These are phyloP conservation scores for Eremothecium cymbalariae DNA, from an alignment of 1,139 yeast species.

Conservation along the genomic window DNA sequence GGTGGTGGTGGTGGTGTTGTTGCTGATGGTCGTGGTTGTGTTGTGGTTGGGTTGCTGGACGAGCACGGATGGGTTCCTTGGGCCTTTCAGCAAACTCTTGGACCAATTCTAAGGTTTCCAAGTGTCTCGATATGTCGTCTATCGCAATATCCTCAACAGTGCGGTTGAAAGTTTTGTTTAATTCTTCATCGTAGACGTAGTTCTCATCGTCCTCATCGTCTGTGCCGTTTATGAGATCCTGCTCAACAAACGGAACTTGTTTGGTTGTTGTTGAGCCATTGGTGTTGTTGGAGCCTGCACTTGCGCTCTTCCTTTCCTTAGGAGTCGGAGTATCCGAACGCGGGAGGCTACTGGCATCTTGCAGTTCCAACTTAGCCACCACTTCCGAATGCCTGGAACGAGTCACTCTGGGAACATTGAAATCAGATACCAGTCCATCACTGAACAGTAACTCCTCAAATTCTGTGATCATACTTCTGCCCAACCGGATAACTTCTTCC, in stretches of 20 bases:
- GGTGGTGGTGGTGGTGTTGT: background rate
- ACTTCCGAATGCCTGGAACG: slow-evolving; percentile 9
- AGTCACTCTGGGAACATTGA: slow-evolving; percentile 9
- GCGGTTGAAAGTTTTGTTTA: slow-evolving; percentile 32
- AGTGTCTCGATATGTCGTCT: slow-evolving; percentile 32
- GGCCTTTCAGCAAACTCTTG: too few relatives aligned
- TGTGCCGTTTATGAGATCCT: slow-evolving; percentile 25
- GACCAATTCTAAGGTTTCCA: slow-evolving; percentile 30
- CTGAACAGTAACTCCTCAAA: slow-evolving; percentile 26
- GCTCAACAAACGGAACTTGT: slow-evolving; percentile 25
- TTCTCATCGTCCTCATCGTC: slow-evolving; percentile 32
- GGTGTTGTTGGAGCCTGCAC: slow-evolving; percentile 7
- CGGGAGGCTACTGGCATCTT: slow-evolving; percentile 9
- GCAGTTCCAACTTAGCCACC: slow-evolving; percentile 7
- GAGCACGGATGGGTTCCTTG: slow-evolving; percentile 15
- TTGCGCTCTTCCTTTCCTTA: slow-evolving; percentile 4
- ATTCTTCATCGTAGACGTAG: slow-evolving; percentile 31
- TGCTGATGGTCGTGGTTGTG: background rate
- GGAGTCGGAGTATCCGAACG: slow-evolving; percentile 15
- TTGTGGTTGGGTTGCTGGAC: background rate
- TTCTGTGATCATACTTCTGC: slow-evolving; percentile 60
- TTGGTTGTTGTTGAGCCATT: slow-evolving; percentile 9
- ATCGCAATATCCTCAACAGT: slow-evolving; percentile 34
- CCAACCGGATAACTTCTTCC: slow-evolving; percentile 57
- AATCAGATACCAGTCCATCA: slow-evolving; percentile 8